Base-by-base conservation (phyloP, 1,284 basidiomycete species). In the Rugosomyces carneus region DNA sequence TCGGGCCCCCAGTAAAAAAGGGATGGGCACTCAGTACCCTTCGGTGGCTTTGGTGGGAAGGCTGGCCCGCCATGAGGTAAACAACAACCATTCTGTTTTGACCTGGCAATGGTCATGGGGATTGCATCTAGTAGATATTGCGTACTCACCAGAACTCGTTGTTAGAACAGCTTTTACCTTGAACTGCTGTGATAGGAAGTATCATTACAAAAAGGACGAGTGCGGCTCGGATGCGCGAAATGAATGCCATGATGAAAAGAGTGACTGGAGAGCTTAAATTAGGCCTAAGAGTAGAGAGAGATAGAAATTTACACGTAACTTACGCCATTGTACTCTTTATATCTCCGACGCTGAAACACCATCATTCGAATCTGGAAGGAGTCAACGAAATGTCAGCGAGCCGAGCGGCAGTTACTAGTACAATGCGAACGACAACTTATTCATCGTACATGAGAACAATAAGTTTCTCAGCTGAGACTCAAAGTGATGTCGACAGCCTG, bases 61-160 rank as follows among this genome's bases (percentile, higher is more conserved):
- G 67, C 53, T 6, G 62, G 59, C 29, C 78, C 78, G 39, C 78
- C 78, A 40, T 67, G 53, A 10, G 71, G 72, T 42, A 80, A 60
- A 57, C 79, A 81, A 58, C 70, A 74, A 13, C 54, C 54, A 57
- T 73, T 74, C 8, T 53, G 54, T 2, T 54, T 34, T 55, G 66
- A 79, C 69, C 77, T 79, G 42, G 27, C 5, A 18, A 23, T 34
- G 13, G 6, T 10, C 19, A 44, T 45, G 18, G 37, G 39, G 44
- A 9, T 37, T 18, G 23, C 27, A 32, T 21, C 20, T 37, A 44
- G 42, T 52, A 53, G 13, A 32, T 13, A 21, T 11, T 42, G 29
- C 44, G 37, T 49, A 60, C 68, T 47, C 48, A 69, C 73, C 69
- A 73, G 57, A 74, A 76, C 49, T 75, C 66, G 29, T 57, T 61